These are phyloP conservation scores for Oxytropis ochrocephala DNA, from an alignment of 306 rosid genomes.

Conservation along the genomic window DNA sequence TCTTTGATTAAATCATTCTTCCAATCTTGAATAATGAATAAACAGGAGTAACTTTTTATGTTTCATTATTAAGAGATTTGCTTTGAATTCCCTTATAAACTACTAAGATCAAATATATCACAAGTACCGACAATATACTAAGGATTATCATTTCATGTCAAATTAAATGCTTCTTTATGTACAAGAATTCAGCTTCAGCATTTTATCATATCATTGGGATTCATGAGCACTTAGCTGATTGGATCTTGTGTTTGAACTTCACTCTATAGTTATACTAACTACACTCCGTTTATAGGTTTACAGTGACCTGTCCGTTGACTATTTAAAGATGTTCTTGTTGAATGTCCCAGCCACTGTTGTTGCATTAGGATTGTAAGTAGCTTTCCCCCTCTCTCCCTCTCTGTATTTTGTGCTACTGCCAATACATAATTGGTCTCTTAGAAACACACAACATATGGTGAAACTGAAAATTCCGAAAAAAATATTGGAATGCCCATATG, in stretches of 20 bases:
- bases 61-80: slow-evolving; percentile 1
- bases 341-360: slow-evolving; percentile 85
- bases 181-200: not conserved
- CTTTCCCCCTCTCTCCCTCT: not conserved
- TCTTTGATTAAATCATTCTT: not conserved
- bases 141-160: not conserved
- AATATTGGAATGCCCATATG: not conserved
- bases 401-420: not conserved
- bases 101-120: not conserved
- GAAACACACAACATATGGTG: not conserved
- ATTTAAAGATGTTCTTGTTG: slow-evolving; percentile 79
- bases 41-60: not conserved
- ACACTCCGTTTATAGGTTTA: slow-evolving; percentile 51
- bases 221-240: not conserved
- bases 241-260: not conserved
- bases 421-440: not conserved
- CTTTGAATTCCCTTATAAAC: slow-evolving; percentile 1
- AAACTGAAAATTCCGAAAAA: not conserved
- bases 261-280: slow-evolving; percentile 11
- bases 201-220: not conserved
- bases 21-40: not conserved
- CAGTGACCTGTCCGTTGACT: slow-evolving; percentile 85
- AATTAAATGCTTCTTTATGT: slow-evolving; percentile 1
- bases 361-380: slow-evolving; percentile 79
- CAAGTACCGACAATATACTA: not conserved